Evolutionary conservation across 495 filamentous ascomycete genomes (phyloP), one percentile per base, ranked within the genome.

Genomic region (Aspergillus olivimuriae): DNA sequence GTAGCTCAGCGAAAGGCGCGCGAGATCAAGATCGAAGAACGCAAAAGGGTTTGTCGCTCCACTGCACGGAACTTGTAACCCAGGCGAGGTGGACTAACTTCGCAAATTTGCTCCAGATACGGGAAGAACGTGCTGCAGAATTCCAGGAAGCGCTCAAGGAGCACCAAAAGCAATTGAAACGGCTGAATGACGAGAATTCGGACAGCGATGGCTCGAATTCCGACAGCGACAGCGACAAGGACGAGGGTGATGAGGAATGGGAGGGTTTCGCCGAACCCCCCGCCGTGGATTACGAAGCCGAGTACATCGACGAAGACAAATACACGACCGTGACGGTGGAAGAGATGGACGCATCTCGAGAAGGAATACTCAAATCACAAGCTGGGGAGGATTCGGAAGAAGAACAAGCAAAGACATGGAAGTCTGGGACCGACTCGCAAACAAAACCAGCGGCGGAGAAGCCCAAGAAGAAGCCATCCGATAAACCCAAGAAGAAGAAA

Each of bases 251-350:
- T n/a, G n/a, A 80, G 8, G 82, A 77, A 52, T 85, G 78, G 80
- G 71, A 73, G 18, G 85, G 84, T 1, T 64, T 83, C 43, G 69
- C 49, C 39, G 80, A 84, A 35, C 63, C 74, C 8, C 72, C 74
- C 4, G 70, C 73, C 4, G 62, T 94, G 15, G 80, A 90, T 58
- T 80, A 83, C 51, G 88, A 96, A 55, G 90, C 91, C 41, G 89
- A 95, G 63, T 98, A 95, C 65, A 77, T 95, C 46, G 92, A 98
- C 64, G 92, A 97, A 62, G 91, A 95, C 56, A 85, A 84, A 61
- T 94, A 86, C 57, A 95, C 91, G 14, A 94, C 86, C 3, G 92
- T 98, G 21, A 95, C 87, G 0, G 79, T 98, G 0, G 89, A 95
- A 60, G 83, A 84, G n/a, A 88, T 98, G 58, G 84, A 83, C 53